Evolutionary conservation across 108 stramenopile genomes (phyloP), one percentile per base, ranked within the genome.

Genomic region (Cyclostephanos invisitatus): DNA sequence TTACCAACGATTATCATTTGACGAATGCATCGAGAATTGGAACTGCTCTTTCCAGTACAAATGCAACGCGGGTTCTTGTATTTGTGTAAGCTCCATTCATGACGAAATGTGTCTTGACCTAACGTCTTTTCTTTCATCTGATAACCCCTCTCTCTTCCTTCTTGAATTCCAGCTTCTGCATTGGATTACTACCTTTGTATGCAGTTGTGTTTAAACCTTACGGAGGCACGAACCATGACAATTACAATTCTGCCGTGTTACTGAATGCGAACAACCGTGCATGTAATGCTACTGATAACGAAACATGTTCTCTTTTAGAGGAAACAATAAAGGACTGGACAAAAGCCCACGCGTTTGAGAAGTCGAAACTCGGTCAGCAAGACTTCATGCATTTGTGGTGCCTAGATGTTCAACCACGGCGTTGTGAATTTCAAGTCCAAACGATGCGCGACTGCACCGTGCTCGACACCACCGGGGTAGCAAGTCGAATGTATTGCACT

Each of bases 11-110:
- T 18, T 83, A 89, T 64, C 78, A 81, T 32, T 73, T 89, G 8
- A 86, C 74, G 38, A 89, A 93, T 70, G 92, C 92, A 42, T 76
- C 90, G 7, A 91, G 75, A n/a, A 91, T 94, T 68, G 91, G 91
- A 58, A 94, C 93, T 32, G 89, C 93, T 24, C 77, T 94, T 15
- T 83, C 90, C 77, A 81, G 70, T 5, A 79, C 86, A 7, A 94
- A 94, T 74, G 86, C 93, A 1, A 83, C 88, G 25, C 78, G 91
- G 14, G 79, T 77, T 21, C 71, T 94, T 57, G 56, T 87, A 2
- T 36, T 91, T 14, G 42, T 93, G 78, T 87, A 68, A 69, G 74
- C 82, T 53, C 50, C 47, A 6, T 56, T n/a, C 37, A 25, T 37
- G 7, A 17, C 5, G 18, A 50, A 58, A 18, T 28, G 5, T 42